Conservation (phyloP, 345 rosid species). For the Murraya koenigii region DNA sequence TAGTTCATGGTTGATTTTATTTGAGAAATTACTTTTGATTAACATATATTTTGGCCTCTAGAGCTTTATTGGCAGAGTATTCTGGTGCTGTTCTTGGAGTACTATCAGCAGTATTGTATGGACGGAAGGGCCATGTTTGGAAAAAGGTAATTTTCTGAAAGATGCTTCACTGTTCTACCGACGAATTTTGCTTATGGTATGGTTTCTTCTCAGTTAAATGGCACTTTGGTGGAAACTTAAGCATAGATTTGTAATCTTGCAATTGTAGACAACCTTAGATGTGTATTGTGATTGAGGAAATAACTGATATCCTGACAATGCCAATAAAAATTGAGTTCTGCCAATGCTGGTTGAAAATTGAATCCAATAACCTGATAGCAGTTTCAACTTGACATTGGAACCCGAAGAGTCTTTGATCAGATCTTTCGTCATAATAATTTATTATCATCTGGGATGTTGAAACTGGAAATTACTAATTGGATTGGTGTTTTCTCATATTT, state of each 20-base stretch:
- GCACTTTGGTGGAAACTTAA: background rate
- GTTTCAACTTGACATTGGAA: background rate
- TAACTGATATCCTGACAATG: background rate
- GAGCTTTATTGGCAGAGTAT: constrained; percentile 92
- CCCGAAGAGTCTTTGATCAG: background rate
- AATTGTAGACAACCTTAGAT: background rate
- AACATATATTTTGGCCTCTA: constrained; percentile 27
- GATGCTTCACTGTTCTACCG: background rate
- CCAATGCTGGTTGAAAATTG: background rate
- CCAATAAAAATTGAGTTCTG: background rate
- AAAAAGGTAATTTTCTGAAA: constrained; percentile 62
- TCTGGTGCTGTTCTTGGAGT: constrained; percentile 99
- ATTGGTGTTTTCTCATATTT: constrained; percentile 15
- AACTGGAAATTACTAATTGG: background rate
- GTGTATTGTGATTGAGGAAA: background rate
- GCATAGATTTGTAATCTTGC: background rate
- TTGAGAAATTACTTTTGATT: background rate
- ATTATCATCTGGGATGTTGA: background rate
- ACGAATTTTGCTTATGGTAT: background rate
- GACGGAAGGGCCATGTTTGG: constrained; percentile 71
- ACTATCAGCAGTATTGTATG: constrained; percentile 83
- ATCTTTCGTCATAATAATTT: background rate
- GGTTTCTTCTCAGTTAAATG: background rate
- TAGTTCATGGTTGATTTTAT: background rate
- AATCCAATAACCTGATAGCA: background rate